Percentiles rank a stretch among this genome's conserved stretches.
These are phyloP conservation scores for Stachybotrys chartarum DNA, from an alignment of 2,329 filamentous ascomycete species.

Conservation along the genomic window DNA sequence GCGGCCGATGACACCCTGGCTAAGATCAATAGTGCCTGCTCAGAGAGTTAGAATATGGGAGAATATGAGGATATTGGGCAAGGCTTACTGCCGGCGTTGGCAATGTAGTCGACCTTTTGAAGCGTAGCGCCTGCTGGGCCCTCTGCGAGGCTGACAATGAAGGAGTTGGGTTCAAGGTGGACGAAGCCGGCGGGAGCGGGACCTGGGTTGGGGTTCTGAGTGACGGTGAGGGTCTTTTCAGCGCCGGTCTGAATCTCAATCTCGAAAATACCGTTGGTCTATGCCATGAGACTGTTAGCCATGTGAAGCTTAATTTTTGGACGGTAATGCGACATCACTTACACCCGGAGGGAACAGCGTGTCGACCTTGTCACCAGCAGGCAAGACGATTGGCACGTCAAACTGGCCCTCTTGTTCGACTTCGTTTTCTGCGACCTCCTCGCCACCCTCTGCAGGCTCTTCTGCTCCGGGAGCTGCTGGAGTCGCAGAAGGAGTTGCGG, in stretches of 20 bases:
- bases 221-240: conserved; percentile 25
- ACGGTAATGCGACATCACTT: conserved; percentile 7
- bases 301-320: background rate
- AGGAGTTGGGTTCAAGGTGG: conserved; percentile 28
- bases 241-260: conserved; percentile 29
- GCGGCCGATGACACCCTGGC: conserved; percentile 24
- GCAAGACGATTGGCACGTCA: conserved; percentile 17
- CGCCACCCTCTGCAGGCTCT: conserved; percentile 4
- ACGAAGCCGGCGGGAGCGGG: conserved; percentile 27
- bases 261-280: conserved; percentile 26
- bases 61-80: background rate
- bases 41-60: background rate
- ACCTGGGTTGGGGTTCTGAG: conserved; percentile 26
- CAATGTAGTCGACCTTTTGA: conserved; percentile 32
- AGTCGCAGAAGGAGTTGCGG: background rate
- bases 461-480: background rate
- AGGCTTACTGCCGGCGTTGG: conserved; percentile 23
- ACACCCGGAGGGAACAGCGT: conserved; percentile 24
- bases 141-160: conserved; percentile 23
- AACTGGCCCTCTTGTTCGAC: conserved; percentile 22
- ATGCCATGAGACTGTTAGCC: background rate
- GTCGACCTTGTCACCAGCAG: conserved; percentile 23
- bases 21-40: conserved; percentile 25
- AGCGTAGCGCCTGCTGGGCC: conserved; percentile 24
- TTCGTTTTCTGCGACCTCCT: conserved; percentile 15